Evolutionary conservation across 805 yeast species (phyloP), one percentile per base, ranked within the genome.

Genomic region (Clavispora fructus): DNA sequence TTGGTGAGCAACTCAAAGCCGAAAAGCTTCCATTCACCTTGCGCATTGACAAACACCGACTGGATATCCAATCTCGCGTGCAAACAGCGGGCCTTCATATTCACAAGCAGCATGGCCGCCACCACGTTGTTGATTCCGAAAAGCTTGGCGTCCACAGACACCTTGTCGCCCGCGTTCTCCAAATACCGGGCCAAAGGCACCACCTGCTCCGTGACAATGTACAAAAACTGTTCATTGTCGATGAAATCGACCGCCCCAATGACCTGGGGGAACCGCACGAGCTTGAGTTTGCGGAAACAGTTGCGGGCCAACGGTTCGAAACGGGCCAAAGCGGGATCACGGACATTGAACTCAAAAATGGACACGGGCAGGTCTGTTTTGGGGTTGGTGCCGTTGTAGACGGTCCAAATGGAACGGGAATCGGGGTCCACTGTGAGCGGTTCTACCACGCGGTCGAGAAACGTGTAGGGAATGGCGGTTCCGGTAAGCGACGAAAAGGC

Each of bases 11-110:
- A 62, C 62, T 91, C 97, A 56, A 90, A 81, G 1, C 96, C 96
- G 48, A 86, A 85, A 26, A 91, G 60, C 48, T 80, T 83, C 92
- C 96, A 88, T 58, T 86, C 95, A 12, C 97, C 96, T 28, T 73
- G 76, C 11, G 45, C 42, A 45, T 78, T 84, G 13, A 87, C 81
- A 60, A 69, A 90, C 1, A 91, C 74, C 1, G 86, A 77, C 35
- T 77, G 70, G 10, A 60, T 41, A 47, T 77, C 73, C 11, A 88
- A 52, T 48, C 80, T 80, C 6, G 90, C 92, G 57, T 87, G 85
- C 6, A 85, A 68, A 25, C 84, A 78, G 6, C 70, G 59, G 31
- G 79, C 79, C 48, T 79, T 85, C 25, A 64, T 69, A 52, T 83
- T 83, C 41, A 87, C 69, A 48, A 78, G 81, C 52, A 69, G 73